A percentile compares a stretch with the other conserved stretches of the same genome.
phyloP scores from a whole-genome alignment of 2,329 filamentous ascomycete species.

The Diaporthe vexans region DNA sequence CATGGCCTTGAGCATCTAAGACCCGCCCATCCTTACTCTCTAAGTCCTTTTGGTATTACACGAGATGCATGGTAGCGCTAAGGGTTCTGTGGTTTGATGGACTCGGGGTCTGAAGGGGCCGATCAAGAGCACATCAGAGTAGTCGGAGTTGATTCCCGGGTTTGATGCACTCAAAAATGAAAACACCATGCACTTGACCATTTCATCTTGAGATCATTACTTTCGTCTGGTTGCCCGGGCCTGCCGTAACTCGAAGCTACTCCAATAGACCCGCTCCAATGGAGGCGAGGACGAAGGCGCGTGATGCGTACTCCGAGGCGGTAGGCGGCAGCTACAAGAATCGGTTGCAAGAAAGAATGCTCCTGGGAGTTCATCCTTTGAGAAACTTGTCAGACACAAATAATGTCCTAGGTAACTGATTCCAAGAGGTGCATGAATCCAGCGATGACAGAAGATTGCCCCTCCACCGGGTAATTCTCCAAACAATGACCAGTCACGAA shows the following conservation, averaged over 20 bases:
- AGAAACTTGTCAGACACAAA: background rate
- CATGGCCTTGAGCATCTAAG: constrained; percentile 93
- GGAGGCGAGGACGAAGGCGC: constrained; percentile 89
- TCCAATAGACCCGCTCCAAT: constrained; percentile 85
- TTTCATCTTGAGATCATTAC: background rate
- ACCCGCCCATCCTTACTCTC: background rate
- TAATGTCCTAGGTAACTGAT: background rate
- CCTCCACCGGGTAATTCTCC: background rate
- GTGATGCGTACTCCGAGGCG: constrained; percentile 91
- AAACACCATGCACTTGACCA: constrained; percentile 38
- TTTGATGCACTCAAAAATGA: constrained; percentile 37
- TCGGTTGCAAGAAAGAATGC: background rate
- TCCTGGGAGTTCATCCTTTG: background rate
- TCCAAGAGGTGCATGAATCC: background rate
- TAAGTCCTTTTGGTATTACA: constrained; percentile 4
- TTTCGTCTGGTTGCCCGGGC: background rate
- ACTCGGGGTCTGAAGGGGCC: constrained; percentile 26
- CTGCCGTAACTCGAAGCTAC: background rate
- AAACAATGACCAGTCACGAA: background rate
- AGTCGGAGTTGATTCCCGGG: constrained; percentile 30
- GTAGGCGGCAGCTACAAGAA: constrained; percentile 59
- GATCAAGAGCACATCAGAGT: constrained; percentile 34
- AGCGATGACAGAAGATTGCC: background rate
- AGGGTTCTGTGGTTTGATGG: constrained; percentile 37
- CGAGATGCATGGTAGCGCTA: constrained; percentile 20